These are phyloP conservation scores for Chlorophyllum brunneum DNA, from an alignment of 768 basidiomycete genomes.

Conservation along the genomic window DNA sequence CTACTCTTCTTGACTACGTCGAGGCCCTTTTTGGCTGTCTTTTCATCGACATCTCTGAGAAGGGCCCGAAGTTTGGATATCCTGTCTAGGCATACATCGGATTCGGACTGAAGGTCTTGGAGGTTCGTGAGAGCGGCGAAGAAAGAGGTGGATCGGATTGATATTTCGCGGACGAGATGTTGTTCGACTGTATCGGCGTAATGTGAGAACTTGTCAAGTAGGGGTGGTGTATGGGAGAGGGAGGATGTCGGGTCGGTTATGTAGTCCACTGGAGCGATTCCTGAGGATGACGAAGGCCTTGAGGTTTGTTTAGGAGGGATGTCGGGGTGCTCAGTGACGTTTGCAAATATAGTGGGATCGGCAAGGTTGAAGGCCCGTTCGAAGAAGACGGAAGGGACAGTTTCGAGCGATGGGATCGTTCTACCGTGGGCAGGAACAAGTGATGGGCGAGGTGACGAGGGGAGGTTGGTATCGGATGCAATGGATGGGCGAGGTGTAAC, in stretches of 20 bases:
- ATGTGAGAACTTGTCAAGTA: conserved; percentile 87
- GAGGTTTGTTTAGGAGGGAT: conserved; percentile 22
- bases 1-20: conserved; percentile 64
- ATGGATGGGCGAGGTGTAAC: conserved; percentile 14
- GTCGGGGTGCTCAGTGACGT: conserved; percentile 62
- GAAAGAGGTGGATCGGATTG: conserved; percentile 86
- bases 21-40: conserved; percentile 76
- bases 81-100: conserved; percentile 73
- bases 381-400: conserved; percentile 84
- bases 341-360: conserved; percentile 70
- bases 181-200: conserved; percentile 93
- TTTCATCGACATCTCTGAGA: conserved; percentile 72
- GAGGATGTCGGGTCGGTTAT: conserved; percentile 49
- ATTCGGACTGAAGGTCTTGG: conserved; percentile 88
- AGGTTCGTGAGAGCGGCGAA: conserved; percentile 95
- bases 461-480: conserved; percentile 13
- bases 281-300: conserved; percentile 10
- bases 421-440: conserved; percentile 26
- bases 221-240: conserved; percentile 62
- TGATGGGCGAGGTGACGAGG: conserved; percentile 15
- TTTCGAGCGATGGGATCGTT: conserved; percentile 63
- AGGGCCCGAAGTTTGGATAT: conserved; percentile 70
- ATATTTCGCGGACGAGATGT: conserved; percentile 91
- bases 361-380: conserved; percentile 73
- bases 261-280: conserved; percentile 22